A percentile compares a stretch with the other conserved stretches of the same genome.
These are phyloP conservation scores for Triangularia verruculosa DNA, from an alignment of 2,329 filamentous ascomycete genomes.

Conservation along the genomic window DNA sequence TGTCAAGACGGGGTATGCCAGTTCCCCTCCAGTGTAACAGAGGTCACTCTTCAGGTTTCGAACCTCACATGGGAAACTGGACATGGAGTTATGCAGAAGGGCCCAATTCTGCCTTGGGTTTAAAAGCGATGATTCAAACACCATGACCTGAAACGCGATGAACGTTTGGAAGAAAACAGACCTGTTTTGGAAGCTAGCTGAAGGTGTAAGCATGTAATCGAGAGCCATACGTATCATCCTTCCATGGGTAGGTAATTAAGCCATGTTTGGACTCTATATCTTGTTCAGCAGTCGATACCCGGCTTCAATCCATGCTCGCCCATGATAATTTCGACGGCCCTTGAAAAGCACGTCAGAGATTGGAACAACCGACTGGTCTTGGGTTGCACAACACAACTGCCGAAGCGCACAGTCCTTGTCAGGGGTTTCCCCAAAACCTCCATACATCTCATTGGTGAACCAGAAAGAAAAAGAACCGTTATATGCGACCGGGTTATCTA, in stretches of 20 bases:
- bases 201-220: too few relatives aligned
- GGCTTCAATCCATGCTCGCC: too few relatives aligned
- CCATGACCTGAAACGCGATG: background rate
- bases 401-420: background rate
- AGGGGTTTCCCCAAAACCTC: background rate
- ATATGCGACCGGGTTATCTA: background rate
- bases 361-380: background rate
- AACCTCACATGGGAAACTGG: slow-evolving; percentile 12
- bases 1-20: background rate
- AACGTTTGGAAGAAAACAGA: too few relatives aligned
- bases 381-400: background rate
- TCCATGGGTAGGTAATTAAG: too few relatives aligned
- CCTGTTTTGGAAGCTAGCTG: too few relatives aligned
- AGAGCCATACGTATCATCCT: too few relatives aligned
- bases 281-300: too few relatives aligned
- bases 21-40: background rate
- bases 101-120: slow-evolving; percentile 22
- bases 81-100: slow-evolving; percentile 17
- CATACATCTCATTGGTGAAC: background rate
- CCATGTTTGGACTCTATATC: too few relatives aligned
- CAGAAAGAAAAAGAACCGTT: background rate
- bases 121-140: background rate
- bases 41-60: slow-evolving; percentile 9
- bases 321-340: too few relatives aligned
- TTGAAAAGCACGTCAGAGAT: too few relatives aligned